Evolutionary conservation across 2,329 filamentous ascomycete genomes (phyloP).

Genomic region (Calonectria honghensis): DNA sequence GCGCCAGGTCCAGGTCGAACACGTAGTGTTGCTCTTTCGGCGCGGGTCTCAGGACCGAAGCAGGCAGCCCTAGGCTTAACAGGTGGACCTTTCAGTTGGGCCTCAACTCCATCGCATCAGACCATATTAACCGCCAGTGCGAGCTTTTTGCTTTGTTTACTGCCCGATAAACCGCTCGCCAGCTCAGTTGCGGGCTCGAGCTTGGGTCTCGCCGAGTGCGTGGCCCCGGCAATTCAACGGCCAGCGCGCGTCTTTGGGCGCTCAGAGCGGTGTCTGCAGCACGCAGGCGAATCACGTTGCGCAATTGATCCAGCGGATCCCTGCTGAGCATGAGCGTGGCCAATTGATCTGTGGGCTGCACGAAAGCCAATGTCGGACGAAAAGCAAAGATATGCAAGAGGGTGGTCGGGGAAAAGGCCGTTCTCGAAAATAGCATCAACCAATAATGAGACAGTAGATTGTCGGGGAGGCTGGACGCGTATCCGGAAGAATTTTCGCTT

Average conservation of each 20-base stretch:
- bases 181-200: conserved; percentile 3
- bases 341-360: not conserved
- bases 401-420: not conserved
- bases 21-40: not conserved
- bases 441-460: not conserved
- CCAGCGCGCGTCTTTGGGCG: not conserved
- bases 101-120: not conserved
- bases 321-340: not conserved
- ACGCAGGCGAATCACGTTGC: not conserved
- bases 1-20: conserved; percentile 19
- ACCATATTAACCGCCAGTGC: not conserved
- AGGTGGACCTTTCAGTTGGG: not conserved
- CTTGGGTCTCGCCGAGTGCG: not conserved
- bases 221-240: conserved; percentile 1
- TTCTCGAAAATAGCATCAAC: not conserved
- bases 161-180: not conserved
- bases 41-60: not conserved
- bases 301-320: not conserved
- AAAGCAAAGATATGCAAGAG: not conserved
- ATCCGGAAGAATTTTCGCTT: no score
- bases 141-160: not conserved
- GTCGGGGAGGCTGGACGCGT: not conserved
- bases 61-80: not conserved
- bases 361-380: not conserved
- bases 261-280: not conserved